A percentile compares a stretch with the other conserved stretches of the same genome.
phyloP scores from a whole-genome alignment of 179 eudicot species.

The Gypsophila paniculata region DNA sequence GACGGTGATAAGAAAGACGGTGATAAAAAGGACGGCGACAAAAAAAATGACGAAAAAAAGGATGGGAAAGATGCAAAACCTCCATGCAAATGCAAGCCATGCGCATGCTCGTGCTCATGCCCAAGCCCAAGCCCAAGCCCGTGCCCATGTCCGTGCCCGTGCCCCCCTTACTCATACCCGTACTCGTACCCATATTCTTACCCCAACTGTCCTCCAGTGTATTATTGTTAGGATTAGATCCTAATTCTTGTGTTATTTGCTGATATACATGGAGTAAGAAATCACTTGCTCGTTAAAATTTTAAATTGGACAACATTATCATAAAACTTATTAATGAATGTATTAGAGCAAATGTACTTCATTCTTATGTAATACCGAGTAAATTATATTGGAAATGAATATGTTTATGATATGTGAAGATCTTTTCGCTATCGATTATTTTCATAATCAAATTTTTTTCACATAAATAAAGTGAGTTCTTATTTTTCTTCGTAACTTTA shows the following conservation, averaged over 20 bases:
- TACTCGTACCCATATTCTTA: not conserved
- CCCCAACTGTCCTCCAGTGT: conserved; percentile 21
- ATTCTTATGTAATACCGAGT: no score
- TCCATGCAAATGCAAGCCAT: not conserved
- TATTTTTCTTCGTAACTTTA: no score
- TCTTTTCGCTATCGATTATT: no score
- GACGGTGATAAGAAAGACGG: conserved; percentile 19
- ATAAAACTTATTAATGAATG: no score
- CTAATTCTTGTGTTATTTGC: conserved; percentile 39
- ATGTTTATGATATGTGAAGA: no score
- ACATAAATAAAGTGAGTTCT: no score
- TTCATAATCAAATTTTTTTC: no score
- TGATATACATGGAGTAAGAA: not conserved
- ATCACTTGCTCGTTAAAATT: no score
- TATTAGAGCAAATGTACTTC: no score
- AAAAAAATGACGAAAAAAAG: conserved; percentile 17
- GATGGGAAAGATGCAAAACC: conserved; percentile 10
- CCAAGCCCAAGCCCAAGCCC: conserved; percentile 1
- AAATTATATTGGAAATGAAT: no score
- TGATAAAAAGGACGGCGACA: conserved; percentile 10
- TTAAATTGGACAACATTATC: no score
- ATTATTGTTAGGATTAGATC: conserved; percentile 31
- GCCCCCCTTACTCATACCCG: not conserved
- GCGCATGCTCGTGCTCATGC: not conserved
- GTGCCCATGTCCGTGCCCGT: not conserved